Evolutionary conservation across 73 alveolate genomes (phyloP), one percentile per base, ranked within the genome.

Genomic region (Uronychia binucleata): DNA sequence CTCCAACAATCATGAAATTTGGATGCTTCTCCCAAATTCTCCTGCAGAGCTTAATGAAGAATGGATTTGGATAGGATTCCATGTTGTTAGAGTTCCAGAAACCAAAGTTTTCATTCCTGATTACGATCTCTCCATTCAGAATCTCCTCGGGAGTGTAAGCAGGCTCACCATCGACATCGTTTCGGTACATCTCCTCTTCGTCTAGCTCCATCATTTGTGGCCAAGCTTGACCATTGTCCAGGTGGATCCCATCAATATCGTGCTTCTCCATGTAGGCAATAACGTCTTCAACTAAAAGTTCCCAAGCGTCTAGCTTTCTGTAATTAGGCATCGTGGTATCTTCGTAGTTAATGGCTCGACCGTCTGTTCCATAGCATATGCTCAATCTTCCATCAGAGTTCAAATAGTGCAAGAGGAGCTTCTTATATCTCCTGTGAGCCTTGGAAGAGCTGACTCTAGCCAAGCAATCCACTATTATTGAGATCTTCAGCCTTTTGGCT

Each of bases 151-250:
- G 91, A 11, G 97, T 75, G 89, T 97, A 98, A 0, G 99, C 97
- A 34, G 98, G 95, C 81, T 92, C 94, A 26, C 99, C 99, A 96
- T 98, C 99, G 29, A 86, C 86, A 77, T 98, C 99, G 60, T 94
- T 87, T 91, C 99, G 89, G 84, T 91, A 92, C 96, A 98, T 85
- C 85, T 98, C 99, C n/a, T 91, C 96, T n/a, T 84, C 83, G 88
- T 98, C 98, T 32, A 94, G 57, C 86, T 94, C 97, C 97, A 96
- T 92, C 30, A 98, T 90, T 82, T 96, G 96, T 27, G 99, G 99
- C 99, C 99, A 98, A 0, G 99, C 93, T 78, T 97, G 95, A 29
- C 98, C 98, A 93, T 98, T 98, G 83, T 98, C 99, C 77, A 98
- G 86, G 85, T 97, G 99, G 25, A 98, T 79, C n/a, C 99, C 99